These are phyloP conservation scores for Suillus americanus DNA, from an alignment of 768 basidiomycete species.

Conservation along the genomic window DNA sequence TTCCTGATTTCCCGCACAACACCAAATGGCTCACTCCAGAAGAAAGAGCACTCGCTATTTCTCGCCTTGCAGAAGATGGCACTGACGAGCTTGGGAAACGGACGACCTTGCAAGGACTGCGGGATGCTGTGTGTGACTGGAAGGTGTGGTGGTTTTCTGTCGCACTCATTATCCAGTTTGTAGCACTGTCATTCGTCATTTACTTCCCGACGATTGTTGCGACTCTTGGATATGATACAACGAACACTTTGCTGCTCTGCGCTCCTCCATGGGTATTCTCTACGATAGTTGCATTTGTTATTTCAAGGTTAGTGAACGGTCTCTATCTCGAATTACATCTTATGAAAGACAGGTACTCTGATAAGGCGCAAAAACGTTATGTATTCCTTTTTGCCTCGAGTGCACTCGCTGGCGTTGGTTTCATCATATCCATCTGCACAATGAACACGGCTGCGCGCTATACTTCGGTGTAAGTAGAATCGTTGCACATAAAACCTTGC, in stretches of 20 bases:
- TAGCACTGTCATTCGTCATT: slow-evolving; percentile 24
- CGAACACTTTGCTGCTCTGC: slow-evolving; percentile 39
- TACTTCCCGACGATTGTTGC: slow-evolving; percentile 26
- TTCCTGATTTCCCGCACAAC: slow-evolving; percentile 39
- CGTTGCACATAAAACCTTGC: background rate
- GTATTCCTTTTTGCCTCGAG: slow-evolving; percentile 59
- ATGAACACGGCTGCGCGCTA: slow-evolving; percentile 62
- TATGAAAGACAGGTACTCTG: slow-evolving; percentile 55
- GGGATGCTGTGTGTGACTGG: slow-evolving; percentile 38
- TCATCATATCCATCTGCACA: slow-evolving; percentile 61
- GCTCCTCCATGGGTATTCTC: slow-evolving; percentile 39
- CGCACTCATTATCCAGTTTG: slow-evolving; percentile 14
- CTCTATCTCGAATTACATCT: background rate
- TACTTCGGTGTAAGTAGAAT: slow-evolving; percentile 48
- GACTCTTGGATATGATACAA: slow-evolving; percentile 37
- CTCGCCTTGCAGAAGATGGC: slow-evolving; percentile 29
- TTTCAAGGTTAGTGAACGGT: slow-evolving; percentile 5
- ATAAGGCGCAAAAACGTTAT: slow-evolving; percentile 64
- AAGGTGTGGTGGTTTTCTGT: slow-evolving; percentile 41
- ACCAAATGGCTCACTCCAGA: slow-evolving; percentile 30
- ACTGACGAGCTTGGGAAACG: slow-evolving; percentile 19
- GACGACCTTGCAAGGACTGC: slow-evolving; percentile 29
- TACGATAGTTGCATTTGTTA: slow-evolving; percentile 30
- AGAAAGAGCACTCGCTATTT: slow-evolving; percentile 31
- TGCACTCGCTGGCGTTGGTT: slow-evolving; percentile 60